phyloP scores from a whole-genome alignment of 768 basidiomycete species.

The Trametes cingulata region DNA sequence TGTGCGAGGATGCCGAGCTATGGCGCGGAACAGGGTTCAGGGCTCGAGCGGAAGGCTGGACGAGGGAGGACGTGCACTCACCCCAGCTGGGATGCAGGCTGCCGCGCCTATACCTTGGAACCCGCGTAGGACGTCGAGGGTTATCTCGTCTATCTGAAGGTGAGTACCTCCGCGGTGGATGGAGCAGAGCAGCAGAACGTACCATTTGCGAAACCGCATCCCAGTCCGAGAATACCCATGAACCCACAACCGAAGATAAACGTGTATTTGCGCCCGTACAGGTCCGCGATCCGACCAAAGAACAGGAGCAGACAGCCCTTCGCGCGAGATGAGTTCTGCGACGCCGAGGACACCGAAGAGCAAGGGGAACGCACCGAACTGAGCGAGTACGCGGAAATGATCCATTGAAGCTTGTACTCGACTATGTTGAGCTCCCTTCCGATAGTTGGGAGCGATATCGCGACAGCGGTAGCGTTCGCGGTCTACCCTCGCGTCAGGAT shows the following conservation, averaged over 20 bases:
- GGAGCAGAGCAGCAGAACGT: slow-evolving; percentile 10
- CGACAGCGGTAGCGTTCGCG: slow-evolving; percentile 26
- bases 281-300: slow-evolving; percentile 77
- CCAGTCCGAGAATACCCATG: slow-evolving; percentile 59
- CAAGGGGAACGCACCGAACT: slow-evolving; percentile 55
- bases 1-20: slow-evolving; percentile 83
- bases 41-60: not conserved
- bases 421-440: slow-evolving; percentile 45
- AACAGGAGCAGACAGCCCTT: slow-evolving; percentile 80
- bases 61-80: slow-evolving; percentile 35
- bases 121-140: slow-evolving; percentile 71
- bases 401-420: slow-evolving; percentile 63
- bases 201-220: slow-evolving; percentile 64
- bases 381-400: slow-evolving; percentile 64
- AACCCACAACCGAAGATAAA: slow-evolving; percentile 63
- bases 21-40: not conserved
- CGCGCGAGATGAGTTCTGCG: not conserved
- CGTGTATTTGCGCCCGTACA: slow-evolving; percentile 70
- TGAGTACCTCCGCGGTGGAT: not conserved
- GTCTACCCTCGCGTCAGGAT: slow-evolving; percentile 17
- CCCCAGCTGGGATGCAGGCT: slow-evolving; percentile 72
- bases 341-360: not conserved
- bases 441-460: slow-evolving; percentile 33
- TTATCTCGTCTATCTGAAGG: slow-evolving; percentile 49
- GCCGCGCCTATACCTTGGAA: slow-evolving; percentile 82